phyloP scores from a whole-genome alignment of 805 yeast genomes.

The Metschnikowia orientalis region DNA sequence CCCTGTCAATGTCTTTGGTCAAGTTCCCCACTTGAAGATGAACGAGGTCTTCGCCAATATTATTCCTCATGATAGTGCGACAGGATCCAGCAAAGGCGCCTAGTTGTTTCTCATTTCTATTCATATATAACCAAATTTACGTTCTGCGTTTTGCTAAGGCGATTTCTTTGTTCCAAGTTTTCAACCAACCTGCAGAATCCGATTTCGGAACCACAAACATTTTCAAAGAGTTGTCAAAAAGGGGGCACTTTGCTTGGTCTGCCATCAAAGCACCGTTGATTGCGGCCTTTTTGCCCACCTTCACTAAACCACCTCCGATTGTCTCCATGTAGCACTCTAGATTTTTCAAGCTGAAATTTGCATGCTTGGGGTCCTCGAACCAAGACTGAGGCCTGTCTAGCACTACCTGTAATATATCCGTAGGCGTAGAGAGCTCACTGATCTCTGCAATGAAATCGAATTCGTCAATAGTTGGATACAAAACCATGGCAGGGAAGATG shows the following conservation, averaged over 20 bases:
- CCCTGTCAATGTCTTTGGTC: constrained; percentile 70
- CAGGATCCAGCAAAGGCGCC: constrained; percentile 1
- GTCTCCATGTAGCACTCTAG: constrained; percentile 82
- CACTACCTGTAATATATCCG: constrained; percentile 57
- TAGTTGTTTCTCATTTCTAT: neutral
- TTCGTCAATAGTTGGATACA: constrained; percentile 81
- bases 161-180: constrained; percentile 56
- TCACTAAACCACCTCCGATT: constrained; percentile 74
- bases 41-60: constrained; percentile 50
- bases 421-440: constrained; percentile 66
- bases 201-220: constrained; percentile 75
- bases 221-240: constrained; percentile 69
- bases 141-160: constrained; percentile 45
- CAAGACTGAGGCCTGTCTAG: constrained; percentile 62
- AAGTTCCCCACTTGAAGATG: constrained; percentile 62
- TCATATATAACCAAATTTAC: constrained; percentile 1
- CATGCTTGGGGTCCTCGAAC: constrained; percentile 60
- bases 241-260: constrained; percentile 61
- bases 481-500: constrained; percentile 71
- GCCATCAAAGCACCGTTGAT: constrained; percentile 61
- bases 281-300: constrained; percentile 73
- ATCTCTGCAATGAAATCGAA: constrained; percentile 76
- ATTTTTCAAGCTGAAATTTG: constrained; percentile 52
- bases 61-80: neutral
- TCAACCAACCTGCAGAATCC: constrained; percentile 61